Base-by-base conservation (phyloP, 2,329 filamentous ascomycete genomes). In the Clonostachys byssicola region DNA sequence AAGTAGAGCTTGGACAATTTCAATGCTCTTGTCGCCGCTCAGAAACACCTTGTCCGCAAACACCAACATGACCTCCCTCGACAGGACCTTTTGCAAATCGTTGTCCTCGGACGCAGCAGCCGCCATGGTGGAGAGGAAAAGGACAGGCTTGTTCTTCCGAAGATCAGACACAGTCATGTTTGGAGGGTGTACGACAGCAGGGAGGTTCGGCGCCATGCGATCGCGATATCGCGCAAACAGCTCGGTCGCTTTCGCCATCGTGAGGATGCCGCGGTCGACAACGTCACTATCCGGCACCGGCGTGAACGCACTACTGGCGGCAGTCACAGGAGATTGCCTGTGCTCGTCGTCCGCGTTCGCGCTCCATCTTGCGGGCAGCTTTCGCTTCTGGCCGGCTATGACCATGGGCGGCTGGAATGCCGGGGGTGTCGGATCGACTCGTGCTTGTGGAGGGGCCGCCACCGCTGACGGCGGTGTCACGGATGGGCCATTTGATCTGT, bases 1-100 rank as follows among this genome's bases (percentile, higher is more conserved):
- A 49, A 89, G 78, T 39, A 95, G 70, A 2, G 88, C 81, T 66
- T 96, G 91, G 9, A 95, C 81, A 7, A 95, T 72, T 63, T 95
- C 91, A 16, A 96, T 67, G 35, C 81, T 89, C 71, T 95, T 95
- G 56, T 90, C 84, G 12, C 88, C 89, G 7, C 80, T 78, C 33
- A 90, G 72, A 54, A 94, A 78, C 39, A 92, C 77, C 53, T 82
- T 83, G 41, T 94, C 85, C 4, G 88, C 88, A 47, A 94, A 78
- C 12, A 83, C 72, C 51, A 83, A 81, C 70, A 90, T 86, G 47
- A 90, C 68, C 56, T 94, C 84, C 50, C 78, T 78, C 10, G 85
- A 78, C 13, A 95, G 68, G 23, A 72, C 69, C 10, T 77, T 72
- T 59, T 91, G 88, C 48, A 77, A 69, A 20, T 61, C 61, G 18